These are phyloP conservation scores for Ophiostoma montium DNA, from an alignment of 2,329 filamentous ascomycete species.

Conservation along the genomic window DNA sequence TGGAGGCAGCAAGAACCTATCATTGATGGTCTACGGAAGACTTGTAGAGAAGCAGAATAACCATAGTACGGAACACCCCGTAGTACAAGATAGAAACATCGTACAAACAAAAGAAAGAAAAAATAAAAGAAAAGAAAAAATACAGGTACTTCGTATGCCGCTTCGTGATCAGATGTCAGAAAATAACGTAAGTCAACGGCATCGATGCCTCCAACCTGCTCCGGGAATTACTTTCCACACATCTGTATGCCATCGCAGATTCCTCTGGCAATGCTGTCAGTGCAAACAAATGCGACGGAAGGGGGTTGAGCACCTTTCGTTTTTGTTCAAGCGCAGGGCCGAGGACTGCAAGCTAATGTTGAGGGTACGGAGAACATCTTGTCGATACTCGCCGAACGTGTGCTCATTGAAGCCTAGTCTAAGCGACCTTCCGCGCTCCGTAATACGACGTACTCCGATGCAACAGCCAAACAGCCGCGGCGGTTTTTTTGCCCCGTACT, in stretches of 20 bases:
- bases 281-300: not conserved
- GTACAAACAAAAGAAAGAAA: not conserved
- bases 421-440: not conserved
- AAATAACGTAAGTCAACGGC: not conserved
- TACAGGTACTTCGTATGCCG: no score
- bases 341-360: slow-evolving; percentile 4
- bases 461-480: no score
- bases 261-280: not conserved
- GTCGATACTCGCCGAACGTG: not conserved
- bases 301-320: slow-evolving; percentile 4
- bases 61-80: no score
- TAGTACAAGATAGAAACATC: no score
- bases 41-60: no score
- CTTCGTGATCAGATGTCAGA: no score
- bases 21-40: no score
- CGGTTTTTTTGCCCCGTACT: not conserved
- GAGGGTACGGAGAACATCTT: not conserved
- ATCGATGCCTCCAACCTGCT: not conserved
- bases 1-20: no score
- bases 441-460: not conserved
- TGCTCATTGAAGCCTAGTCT: not conserved
- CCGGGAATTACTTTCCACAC: no score
- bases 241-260: not conserved
- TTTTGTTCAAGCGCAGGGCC: slow-evolving; percentile 4
- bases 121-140: not conserved